Evolutionary conservation across 2,329 filamentous ascomycete genomes (phyloP), one percentile per base, ranked within the genome.

Genomic region (Diatrype stigma): DNA sequence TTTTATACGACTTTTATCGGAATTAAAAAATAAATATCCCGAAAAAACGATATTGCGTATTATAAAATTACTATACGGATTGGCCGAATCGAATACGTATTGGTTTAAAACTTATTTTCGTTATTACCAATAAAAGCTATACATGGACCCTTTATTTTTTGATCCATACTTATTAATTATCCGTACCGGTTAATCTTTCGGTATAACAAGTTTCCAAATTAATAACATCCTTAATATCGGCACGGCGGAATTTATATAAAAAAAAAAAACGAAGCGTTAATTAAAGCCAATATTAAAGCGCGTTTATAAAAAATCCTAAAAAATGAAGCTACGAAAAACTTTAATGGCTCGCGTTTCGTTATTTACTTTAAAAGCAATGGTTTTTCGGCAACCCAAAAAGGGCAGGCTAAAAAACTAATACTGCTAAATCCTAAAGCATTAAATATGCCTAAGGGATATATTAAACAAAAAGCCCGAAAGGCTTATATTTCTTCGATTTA

Each of bases 401-500:
- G n/a, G n/a, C n/a, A n/a, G n/a, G n/a, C 30, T 34, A 14, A 34
- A 34, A 34, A 34, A 14, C 30, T 34, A 14, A 14, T 7, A 34
- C 30, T 34, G 7, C 30, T 34, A 34, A 14, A 34, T 14, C 30
- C 30, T 7, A 34, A 34, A 14, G 30, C 30, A 34, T 14, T 14
- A 14, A 14, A 34, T 7, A 7, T 34, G 30, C 7, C 14, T 7
- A 34, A 48, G 40, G 8, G 17, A 10, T 51, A 48, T 22, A 17
- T 52, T 8, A 22, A 49, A 26, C 47, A 52, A 26, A 37, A 42
- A 47, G 50, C 47, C 3, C 23, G 47, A 35, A 42, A 42, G 12
- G 47, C 47, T n/a, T 52, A 52, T 26, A 49, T 52, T 35, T 22
- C 47, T 7, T 32, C 47, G 3, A 49, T 49, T 6, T 52, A 42